Conservation (phyloP, 2,329 filamentous ascomycete species). For the Sarocladium brachiariae region DNA sequence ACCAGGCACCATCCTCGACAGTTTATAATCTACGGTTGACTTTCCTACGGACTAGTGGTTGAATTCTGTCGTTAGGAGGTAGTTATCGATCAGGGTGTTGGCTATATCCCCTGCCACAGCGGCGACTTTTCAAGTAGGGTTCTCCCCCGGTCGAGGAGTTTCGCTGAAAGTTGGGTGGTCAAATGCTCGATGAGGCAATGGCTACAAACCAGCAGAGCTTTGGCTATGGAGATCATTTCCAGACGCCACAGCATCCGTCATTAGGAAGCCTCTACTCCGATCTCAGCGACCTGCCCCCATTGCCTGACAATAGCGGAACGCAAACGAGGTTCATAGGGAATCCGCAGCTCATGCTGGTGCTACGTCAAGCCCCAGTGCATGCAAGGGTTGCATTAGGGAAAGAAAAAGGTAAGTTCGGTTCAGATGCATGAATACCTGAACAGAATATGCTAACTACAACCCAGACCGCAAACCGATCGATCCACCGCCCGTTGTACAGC, state of each 20-base stretch:
- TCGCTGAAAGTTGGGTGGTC: too few relatives aligned
- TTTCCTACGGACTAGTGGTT: too few relatives aligned
- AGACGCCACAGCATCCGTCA: slow-evolving; percentile 2
- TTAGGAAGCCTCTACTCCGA: slow-evolving; percentile 11
- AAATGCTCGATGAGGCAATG: neutral
- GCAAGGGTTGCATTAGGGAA: slow-evolving; percentile 65
- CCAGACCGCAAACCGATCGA: slow-evolving; percentile 80
- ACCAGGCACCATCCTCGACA: too few relatives aligned
- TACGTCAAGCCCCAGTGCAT: slow-evolving; percentile 27
- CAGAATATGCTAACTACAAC: neutral
- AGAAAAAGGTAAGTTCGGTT: slow-evolving; percentile 56
- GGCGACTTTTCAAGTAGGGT: too few relatives aligned
- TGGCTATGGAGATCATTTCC: slow-evolving; percentile 8
- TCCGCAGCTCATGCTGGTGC: slow-evolving; percentile 15
- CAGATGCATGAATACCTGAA: neutral
- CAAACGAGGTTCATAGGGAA: slow-evolving; percentile 16
- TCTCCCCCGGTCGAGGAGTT: too few relatives aligned
- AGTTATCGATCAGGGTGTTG: too few relatives aligned
- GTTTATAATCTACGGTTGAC: too few relatives aligned
- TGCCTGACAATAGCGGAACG: slow-evolving; percentile 10
- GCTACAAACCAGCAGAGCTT: slow-evolving; percentile 2
- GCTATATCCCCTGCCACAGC: too few relatives aligned
- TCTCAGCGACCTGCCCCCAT: slow-evolving; percentile 12
- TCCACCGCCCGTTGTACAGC: slow-evolving; percentile 76
- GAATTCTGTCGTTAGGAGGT: too few relatives aligned